phyloP scores from a whole-genome alignment of 148 eudicot genomes.

The Cornus kousa region DNA sequence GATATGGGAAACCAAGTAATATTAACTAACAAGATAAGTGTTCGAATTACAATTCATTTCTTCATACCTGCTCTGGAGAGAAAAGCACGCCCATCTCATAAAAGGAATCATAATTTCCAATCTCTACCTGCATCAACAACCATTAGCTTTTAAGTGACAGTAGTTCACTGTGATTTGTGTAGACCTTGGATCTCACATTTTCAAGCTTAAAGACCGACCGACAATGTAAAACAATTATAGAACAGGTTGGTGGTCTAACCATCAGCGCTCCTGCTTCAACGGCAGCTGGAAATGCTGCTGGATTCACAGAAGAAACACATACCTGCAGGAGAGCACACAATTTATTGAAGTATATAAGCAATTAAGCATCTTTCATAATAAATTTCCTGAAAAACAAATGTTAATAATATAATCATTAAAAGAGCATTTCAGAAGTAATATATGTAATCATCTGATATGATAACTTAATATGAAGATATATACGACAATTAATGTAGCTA shows the following conservation, averaged over 20 bases:
- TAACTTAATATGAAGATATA: no score
- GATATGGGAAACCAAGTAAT: no score
- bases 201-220: not conserved
- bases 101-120: conserved; percentile 89
- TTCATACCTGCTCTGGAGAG: conserved; percentile 79
- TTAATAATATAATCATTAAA: no score
- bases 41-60: not conserved
- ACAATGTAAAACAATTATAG: not conserved
- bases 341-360: not conserved
- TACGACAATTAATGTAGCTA: no score
- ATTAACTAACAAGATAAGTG: no score
- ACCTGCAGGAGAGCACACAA: conserved; percentile 38
- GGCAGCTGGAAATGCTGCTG: conserved; percentile 73
- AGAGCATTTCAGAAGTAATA: no score
- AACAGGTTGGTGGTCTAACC: conserved; percentile 37
- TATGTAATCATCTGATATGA: no score
- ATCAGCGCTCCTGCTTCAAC: conserved; percentile 90
- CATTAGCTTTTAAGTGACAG: not conserved
- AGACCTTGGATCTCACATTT: not conserved
- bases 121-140: conserved; percentile 59
- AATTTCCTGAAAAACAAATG: no score
- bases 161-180: not conserved
- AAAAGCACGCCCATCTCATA: conserved; percentile 72
- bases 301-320: conserved; percentile 92
- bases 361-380: not conserved